Conservation (phyloP, 139 green algal species). For the Chlamydomonas applanata region DNA sequence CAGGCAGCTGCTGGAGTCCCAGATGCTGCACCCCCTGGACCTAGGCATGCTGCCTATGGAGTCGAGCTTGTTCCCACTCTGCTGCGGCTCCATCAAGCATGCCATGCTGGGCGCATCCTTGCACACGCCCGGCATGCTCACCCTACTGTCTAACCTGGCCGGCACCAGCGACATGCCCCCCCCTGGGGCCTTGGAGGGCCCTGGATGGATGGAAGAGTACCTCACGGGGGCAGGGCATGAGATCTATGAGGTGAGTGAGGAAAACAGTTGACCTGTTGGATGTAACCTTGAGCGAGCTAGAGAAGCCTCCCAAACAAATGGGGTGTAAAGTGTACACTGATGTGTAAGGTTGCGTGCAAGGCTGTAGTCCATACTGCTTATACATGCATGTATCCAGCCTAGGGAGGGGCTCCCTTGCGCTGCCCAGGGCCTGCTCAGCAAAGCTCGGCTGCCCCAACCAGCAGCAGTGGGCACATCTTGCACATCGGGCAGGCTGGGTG, state of each 20-base stretch:
- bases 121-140: constrained; percentile 23
- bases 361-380: too few species aligned
- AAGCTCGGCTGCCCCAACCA: too few species aligned
- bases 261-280: too few species aligned
- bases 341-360: too few species aligned
- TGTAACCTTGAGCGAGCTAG: too few species aligned
- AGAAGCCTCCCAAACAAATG: too few species aligned
- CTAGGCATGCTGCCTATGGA: constrained; percentile 18
- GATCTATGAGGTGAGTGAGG: constrained; percentile 18
- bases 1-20: constrained; percentile 7
- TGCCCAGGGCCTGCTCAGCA: too few species aligned
- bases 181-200: background rate
- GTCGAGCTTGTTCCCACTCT: constrained; percentile 17
- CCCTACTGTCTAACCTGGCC: constrained; percentile 20
- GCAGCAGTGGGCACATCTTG: too few species aligned
- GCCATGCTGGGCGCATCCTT: constrained; percentile 4
- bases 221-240: constrained; percentile 8
- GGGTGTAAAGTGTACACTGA: too few species aligned
- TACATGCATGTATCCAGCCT: too few species aligned
- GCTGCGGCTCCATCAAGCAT: background rate
- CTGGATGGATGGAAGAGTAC: constrained; percentile 30
- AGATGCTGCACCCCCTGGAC: constrained; percentile 13
- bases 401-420: too few species aligned
- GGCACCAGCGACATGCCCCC: background rate
- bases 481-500: too few species aligned